Percentiles rank a stretch among this genome's conserved stretches.
Conservation (phyloP, 1,284 basidiomycete genomes). For the Ustilago lituana region DNA sequence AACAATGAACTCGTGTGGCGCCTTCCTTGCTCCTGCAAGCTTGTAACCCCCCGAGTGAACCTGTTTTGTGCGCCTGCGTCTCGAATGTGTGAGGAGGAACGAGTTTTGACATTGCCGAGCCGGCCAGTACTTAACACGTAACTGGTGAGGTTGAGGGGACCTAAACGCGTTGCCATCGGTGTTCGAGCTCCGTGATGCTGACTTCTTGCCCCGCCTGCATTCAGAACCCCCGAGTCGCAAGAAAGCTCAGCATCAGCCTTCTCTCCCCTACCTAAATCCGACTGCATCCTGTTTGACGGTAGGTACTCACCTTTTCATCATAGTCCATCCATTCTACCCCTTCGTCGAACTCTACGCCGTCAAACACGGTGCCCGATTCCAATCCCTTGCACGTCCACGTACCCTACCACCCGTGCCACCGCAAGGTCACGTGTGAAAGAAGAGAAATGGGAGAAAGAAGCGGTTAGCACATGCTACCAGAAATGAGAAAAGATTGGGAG, state of each 20-base stretch:
- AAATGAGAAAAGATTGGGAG: not conserved
- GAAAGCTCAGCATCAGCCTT: not conserved
- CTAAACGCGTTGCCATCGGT: conserved; percentile 43
- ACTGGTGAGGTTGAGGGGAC: too few species aligned
- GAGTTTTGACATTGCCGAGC: too few species aligned
- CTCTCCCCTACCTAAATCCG: not conserved
- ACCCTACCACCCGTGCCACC: conserved; percentile 9
- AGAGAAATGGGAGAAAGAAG: not conserved
- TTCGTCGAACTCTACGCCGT: conserved; percentile 62
- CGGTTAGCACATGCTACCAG: too few species aligned
- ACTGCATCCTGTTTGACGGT: too few species aligned
- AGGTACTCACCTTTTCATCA: conserved; percentile 57
- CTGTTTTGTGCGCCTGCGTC: too few species aligned
- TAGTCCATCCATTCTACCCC: conserved; percentile 66
- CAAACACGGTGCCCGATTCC: conserved; percentile 53
- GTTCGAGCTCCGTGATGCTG: conserved; percentile 58
- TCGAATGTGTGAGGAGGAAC: too few species aligned
- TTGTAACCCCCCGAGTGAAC: too few species aligned
- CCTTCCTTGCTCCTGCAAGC: too few species aligned
- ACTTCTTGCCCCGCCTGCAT: conserved; percentile 53
- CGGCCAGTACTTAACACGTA: too few species aligned
- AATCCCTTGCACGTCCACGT: conserved; percentile 55
- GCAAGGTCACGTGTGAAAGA: not conserved
- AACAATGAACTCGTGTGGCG: too few species aligned
- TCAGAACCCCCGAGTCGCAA: not conserved